Conservation (phyloP, 805 yeast species). For the Candida bentonensis region DNA sequence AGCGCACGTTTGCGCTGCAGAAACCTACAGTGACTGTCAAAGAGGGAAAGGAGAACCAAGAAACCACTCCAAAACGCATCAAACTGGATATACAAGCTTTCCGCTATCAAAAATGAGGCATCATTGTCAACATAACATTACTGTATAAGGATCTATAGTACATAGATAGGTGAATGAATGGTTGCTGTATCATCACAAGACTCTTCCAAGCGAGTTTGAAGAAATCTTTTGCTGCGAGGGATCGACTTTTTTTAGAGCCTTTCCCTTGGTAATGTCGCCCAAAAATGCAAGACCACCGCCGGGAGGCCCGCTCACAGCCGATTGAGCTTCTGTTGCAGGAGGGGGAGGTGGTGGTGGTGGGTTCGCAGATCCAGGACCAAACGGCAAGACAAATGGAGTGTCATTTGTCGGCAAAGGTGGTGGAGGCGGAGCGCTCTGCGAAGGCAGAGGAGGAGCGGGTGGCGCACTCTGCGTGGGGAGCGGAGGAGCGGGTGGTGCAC, state of each 20-base stretch:
- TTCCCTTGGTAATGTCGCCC: slow-evolving; percentile 23
- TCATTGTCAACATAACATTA: no score
- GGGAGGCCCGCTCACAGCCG: slow-evolving; percentile 9
- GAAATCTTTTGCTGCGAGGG: slow-evolving; percentile 16
- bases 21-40: no score
- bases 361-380: slow-evolving; percentile 21
- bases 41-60: no score
- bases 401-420: slow-evolving; percentile 20
- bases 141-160: not conserved
- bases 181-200: slow-evolving; percentile 8
- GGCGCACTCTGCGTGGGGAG: slow-evolving; percentile 23
- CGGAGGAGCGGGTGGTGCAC: slow-evolving; percentile 12
- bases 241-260: slow-evolving; percentile 18
- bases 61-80: no score
- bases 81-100: no score
- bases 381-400: slow-evolving; percentile 19
- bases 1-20: no score
- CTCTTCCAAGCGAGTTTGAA: slow-evolving; percentile 15
- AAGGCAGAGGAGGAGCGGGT: slow-evolving; percentile 18
- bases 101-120: no score
- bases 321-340: slow-evolving; percentile 20
- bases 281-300: slow-evolving; percentile 15
- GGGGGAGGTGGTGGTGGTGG: slow-evolving; percentile 33
- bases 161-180: not conserved
- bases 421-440: slow-evolving; percentile 21